Conservation (phyloP, 2,329 filamentous ascomycete genomes). For the Aspergillus jensenii region DNA sequence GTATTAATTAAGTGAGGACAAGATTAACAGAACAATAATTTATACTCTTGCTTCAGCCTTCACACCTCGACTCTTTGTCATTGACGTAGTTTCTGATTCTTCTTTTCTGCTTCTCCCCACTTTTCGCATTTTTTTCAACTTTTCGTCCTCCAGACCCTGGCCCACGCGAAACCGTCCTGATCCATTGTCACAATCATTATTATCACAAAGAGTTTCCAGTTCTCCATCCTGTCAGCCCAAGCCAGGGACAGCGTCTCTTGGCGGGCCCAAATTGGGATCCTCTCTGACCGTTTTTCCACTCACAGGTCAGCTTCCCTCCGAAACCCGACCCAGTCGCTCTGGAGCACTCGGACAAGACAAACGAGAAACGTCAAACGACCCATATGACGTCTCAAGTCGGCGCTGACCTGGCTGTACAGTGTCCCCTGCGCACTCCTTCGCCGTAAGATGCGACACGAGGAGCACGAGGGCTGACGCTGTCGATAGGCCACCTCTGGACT, state of each 20-base stretch:
- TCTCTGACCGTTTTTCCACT: conserved; percentile 1
- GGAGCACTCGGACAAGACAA: not conserved
- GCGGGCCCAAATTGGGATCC: conserved; percentile 10
- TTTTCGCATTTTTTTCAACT: not conserved
- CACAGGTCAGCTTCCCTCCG: conserved; percentile 1
- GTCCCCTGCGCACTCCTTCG: not conserved
- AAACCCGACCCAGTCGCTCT: not conserved
- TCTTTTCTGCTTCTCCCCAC: conserved; percentile 4
- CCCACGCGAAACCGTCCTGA: conserved; percentile 4
- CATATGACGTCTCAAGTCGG: conserved; percentile 4
- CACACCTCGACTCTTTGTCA: not conserved
- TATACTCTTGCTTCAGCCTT: not conserved
- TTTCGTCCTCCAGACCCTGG: conserved; percentile 4
- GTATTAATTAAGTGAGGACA: not conserved
- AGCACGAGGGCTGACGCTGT: not conserved
- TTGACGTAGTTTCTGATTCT: not conserved
- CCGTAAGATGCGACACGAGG: not conserved
- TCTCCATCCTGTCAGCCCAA: not conserved
- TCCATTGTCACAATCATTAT: not conserved
- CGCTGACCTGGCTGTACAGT: not conserved
- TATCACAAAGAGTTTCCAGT: not conserved
- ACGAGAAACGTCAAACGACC: not conserved
- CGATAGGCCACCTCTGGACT: not conserved
- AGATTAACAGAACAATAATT: not conserved
- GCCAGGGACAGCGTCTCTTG: conserved; percentile 3